phyloP scores from a whole-genome alignment of 352 stramenopile genomes.

The Globisporangium ultimum region DNA sequence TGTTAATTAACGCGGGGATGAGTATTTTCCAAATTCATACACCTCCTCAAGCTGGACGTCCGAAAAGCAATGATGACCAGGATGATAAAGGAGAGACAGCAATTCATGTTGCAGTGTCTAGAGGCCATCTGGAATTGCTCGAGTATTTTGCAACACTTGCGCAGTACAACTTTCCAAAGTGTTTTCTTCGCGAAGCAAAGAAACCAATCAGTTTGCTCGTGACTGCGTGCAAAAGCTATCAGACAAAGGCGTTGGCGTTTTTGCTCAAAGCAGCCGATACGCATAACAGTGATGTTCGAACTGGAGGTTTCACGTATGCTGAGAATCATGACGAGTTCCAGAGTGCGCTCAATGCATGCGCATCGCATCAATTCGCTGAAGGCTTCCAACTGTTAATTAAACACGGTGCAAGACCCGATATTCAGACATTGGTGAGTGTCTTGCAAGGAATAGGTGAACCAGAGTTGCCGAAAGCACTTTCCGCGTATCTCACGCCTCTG shows the following conservation, averaged over 20 bases:
- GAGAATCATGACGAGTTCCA: conserved; percentile 41
- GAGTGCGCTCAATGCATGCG: conserved; percentile 31
- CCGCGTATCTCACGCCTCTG: background rate
- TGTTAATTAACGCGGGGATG: conserved; percentile 43
- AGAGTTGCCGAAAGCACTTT: background rate
- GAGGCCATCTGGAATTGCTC: conserved; percentile 42
- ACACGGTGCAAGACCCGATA: conserved; percentile 27
- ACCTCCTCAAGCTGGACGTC: background rate
- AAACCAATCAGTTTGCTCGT: conserved; percentile 42
- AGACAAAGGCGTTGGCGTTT: conserved; percentile 32
- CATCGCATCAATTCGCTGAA: conserved; percentile 31
- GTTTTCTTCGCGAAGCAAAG: conserved; percentile 38
- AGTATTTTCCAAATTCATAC: conserved; percentile 27
- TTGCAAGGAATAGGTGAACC: conserved; percentile 26
- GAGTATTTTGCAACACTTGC: conserved; percentile 34
- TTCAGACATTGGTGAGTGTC: conserved; percentile 26
- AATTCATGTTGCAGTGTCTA: conserved; percentile 47
- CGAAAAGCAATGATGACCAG: background rate
- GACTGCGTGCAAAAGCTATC: conserved; percentile 30
- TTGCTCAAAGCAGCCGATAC: conserved; percentile 18
- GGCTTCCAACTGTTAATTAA: conserved; percentile 37
- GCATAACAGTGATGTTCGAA: conserved; percentile 10
- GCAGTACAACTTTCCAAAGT: conserved; percentile 41
- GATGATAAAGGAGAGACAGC: conserved; percentile 27
- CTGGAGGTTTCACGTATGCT: conserved; percentile 37